Evolutionary conservation across 345 rosid genomes (phyloP).

Genomic region (Leavenworthia alabamica): DNA sequence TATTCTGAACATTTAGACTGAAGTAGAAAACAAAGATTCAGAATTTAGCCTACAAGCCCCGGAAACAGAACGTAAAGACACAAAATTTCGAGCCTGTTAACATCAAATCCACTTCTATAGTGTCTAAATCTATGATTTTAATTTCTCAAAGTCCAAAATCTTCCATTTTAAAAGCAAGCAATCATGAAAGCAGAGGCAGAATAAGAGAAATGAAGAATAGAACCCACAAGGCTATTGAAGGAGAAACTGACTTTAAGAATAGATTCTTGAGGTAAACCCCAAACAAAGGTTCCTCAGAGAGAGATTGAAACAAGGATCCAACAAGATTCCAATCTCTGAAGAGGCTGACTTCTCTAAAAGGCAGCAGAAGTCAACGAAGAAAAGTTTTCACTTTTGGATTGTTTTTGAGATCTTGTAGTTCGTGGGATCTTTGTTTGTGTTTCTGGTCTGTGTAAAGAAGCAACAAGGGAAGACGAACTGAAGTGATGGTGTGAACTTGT

Average conservation of each 20-base stretch:
- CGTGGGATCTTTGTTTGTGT: constrained; percentile 7
- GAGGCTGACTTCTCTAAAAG: constrained; percentile 7
- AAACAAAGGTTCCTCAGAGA: not conserved
- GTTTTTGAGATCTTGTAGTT: not conserved
- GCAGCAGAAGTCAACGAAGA: not conserved
- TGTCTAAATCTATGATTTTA: not conserved
- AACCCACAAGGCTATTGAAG: not conserved
- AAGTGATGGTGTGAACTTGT: constrained; percentile 24
- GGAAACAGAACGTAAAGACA: not conserved
- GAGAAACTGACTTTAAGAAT: constrained; percentile 2
- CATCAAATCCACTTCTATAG: not conserved
- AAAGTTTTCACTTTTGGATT: not conserved
- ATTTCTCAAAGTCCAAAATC: constrained; percentile 1
- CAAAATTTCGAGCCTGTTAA: not conserved
- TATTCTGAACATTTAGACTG: not conserved
- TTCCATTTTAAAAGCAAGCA: not conserved
- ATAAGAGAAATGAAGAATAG: not conserved
- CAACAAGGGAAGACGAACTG: constrained; percentile 9
- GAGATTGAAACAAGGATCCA: constrained; percentile 6
- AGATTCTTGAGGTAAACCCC: not conserved
- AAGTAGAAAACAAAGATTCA: not conserved
- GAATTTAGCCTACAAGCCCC: not conserved
- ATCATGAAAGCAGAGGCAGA: not conserved
- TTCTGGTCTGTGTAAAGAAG: not conserved
- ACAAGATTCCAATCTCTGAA: not conserved